Evolutionary conservation across 2,329 filamentous ascomycete genomes (phyloP).

Genomic region (Eutypella sp.): DNA sequence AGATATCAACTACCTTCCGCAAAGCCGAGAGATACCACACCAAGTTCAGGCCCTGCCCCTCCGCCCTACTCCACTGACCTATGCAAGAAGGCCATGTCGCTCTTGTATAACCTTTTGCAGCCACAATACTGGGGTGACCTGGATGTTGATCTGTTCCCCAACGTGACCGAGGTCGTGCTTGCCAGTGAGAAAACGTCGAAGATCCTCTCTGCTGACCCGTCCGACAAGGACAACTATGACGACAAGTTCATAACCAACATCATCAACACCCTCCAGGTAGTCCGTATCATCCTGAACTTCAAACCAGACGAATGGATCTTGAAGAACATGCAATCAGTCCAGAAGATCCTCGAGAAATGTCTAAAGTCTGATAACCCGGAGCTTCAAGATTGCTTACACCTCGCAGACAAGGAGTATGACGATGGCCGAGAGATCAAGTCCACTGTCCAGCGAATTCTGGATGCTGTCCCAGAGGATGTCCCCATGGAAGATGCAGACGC

Average conservation of each 20-base stretch:
- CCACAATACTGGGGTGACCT: conserved; percentile 88
- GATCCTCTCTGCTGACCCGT: conserved; percentile 53
- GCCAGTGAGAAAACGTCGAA: conserved; percentile 70
- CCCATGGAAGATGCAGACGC: conserved; percentile 73
- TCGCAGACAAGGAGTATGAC: conserved; percentile 63
- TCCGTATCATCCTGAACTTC: conserved; percentile 82
- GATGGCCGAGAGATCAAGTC: conserved; percentile 68
- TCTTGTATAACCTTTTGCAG: conserved; percentile 80
- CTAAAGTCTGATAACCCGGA: conserved; percentile 85
- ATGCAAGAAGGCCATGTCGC: conserved; percentile 75
- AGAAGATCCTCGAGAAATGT: conserved; percentile 86
- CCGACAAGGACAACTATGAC: conserved; percentile 67
- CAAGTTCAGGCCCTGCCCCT: conserved; percentile 40
- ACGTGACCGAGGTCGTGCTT: conserved; percentile 81
- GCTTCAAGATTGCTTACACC: conserved; percentile 87
- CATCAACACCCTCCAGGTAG: conserved; percentile 88
- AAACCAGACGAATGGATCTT: conserved; percentile 90
- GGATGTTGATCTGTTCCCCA: conserved; percentile 85
- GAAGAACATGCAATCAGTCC: conserved; percentile 68
- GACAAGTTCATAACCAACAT: conserved; percentile 82
- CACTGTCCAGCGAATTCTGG: conserved; percentile 74
- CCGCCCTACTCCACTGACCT: conserved; percentile 65
- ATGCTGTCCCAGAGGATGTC: conserved; percentile 77
- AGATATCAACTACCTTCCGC: conserved; percentile 72
- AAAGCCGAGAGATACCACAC: conserved; percentile 53